phyloP scores from a whole-genome alignment of 257 asterid genomes.

The Echites panduratus region DNA sequence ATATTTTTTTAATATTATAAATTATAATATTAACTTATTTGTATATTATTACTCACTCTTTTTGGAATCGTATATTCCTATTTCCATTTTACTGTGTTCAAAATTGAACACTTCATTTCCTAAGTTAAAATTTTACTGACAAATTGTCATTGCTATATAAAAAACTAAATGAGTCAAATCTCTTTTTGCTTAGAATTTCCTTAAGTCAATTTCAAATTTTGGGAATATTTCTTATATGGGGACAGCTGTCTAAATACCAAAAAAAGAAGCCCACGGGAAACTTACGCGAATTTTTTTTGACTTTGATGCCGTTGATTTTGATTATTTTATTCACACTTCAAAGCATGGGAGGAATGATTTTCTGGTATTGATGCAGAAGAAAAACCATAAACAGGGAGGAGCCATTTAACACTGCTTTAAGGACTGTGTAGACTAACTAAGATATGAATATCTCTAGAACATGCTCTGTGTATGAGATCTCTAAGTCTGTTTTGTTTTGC shows the following conservation, averaged over 20 bases:
- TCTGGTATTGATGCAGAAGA: background rate
- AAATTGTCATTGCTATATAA: too few relatives aligned
- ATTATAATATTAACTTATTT: too few relatives aligned
- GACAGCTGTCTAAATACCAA: background rate
- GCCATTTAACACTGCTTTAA: background rate
- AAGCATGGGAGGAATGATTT: background rate
- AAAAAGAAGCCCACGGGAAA: background rate
- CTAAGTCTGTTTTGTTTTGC: background rate
- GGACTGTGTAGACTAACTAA: background rate
- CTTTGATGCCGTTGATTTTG: background rate
- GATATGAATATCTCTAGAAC: background rate
- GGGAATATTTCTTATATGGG: too few relatives aligned
- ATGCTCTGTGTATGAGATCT: background rate
- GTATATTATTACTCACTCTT: too few relatives aligned
- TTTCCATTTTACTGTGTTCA: too few relatives aligned
- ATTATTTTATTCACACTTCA: background rate
- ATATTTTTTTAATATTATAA: background rate
- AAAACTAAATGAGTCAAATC: too few relatives aligned
- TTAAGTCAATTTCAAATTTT: too few relatives aligned
- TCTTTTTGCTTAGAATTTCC: too few relatives aligned
- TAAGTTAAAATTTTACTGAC: too few relatives aligned
- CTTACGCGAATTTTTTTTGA: background rate
- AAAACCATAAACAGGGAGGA: background rate
- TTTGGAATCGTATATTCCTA: too few relatives aligned
- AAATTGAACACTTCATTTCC: too few relatives aligned